phyloP scores from a whole-genome alignment of 306 rosid genomes.

The Lathyrus aphaca region DNA sequence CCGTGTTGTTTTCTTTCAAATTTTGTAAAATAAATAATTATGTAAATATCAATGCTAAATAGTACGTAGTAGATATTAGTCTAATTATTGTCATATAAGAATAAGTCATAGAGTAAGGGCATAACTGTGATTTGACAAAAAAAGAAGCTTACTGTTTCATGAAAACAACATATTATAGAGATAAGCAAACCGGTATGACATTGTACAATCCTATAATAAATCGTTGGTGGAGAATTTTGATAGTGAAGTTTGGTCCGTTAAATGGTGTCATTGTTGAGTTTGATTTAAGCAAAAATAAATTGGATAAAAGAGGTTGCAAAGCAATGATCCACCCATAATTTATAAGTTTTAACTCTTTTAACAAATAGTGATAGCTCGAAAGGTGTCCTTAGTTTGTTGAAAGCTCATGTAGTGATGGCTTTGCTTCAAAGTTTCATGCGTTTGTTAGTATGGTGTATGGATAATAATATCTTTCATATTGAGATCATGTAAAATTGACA shows the following conservation, averaged over 20 bases:
- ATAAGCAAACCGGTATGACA: not conserved
- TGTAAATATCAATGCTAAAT: too few species aligned
- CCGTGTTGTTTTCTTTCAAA: too few species aligned
- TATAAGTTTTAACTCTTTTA: conserved; percentile 19
- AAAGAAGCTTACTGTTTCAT: too few species aligned
- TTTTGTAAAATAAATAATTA: too few species aligned
- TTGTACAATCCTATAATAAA: conserved; percentile 6
- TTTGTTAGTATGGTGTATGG: conserved; percentile 4
- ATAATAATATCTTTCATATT: conserved; percentile 4
- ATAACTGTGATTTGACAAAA: too few species aligned
- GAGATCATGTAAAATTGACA: conserved; percentile 14
- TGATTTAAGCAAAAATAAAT: conserved; percentile 36
- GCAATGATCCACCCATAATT: conserved; percentile 22
- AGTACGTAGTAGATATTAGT: too few species aligned
- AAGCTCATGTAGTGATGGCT: conserved; percentile 41
- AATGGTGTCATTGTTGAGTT: conserved; percentile 49
- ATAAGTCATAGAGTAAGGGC: too few species aligned
- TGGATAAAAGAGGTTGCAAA: conserved; percentile 5
- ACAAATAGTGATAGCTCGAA: conserved; percentile 31
- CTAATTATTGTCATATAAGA: too few species aligned
- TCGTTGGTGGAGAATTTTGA: conserved; percentile 45
- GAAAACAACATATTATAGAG: not conserved
- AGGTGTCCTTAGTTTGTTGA: conserved; percentile 43
- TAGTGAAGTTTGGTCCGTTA: conserved; percentile 44
- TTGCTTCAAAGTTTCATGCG: conserved; percentile 54